Percentiles rank a stretch among this genome's conserved stretches.
Evolutionary conservation across 1,284 basidiomycete species (phyloP).

Genomic region (Prillingera fragicola): DNA sequence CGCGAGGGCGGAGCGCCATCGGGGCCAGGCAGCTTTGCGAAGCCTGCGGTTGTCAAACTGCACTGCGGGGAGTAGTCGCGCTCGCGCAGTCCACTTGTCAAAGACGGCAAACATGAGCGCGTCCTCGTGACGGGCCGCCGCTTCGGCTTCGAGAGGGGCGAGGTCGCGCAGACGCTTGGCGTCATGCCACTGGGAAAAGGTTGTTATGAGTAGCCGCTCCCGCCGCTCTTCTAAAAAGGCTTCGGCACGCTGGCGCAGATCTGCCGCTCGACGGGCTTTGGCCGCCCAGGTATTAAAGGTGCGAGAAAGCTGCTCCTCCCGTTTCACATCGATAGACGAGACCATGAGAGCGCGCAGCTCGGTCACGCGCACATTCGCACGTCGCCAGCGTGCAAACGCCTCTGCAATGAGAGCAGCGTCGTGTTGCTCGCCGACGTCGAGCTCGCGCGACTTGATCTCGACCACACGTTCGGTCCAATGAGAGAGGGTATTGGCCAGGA

Average conservation of each 20-base stretch:
- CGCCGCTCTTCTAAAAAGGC: constrained; percentile 16
- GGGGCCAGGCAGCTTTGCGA: constrained; percentile 7
- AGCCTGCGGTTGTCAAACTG: constrained; percentile 16
- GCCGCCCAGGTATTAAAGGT: constrained; percentile 24
- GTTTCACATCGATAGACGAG: constrained; percentile 25
- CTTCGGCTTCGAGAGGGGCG: constrained; percentile 26
- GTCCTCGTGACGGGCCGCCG: constrained; percentile 35
- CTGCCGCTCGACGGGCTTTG: constrained; percentile 1
- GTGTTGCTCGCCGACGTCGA: constrained; percentile 28
- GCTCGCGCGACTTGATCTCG: constrained; percentile 38
- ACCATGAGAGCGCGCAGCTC: constrained; percentile 21
- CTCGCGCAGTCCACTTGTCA: constrained; percentile 36
- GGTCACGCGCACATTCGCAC: constrained; percentile 6
- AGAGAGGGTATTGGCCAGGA: constrained; percentile 14
- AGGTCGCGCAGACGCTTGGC: constrained; percentile 28
- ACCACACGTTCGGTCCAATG: constrained; percentile 37
- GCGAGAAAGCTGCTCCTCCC: constrained; percentile 18
- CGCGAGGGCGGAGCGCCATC: constrained; percentile 11
- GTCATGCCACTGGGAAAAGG: constrained; percentile 32
- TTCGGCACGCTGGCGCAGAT: constrained; percentile 18
- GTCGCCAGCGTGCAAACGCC: constrained; percentile 22
- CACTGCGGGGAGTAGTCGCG: constrained; percentile 21
- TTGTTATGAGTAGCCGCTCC: constrained; percentile 14
- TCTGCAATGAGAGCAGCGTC: constrained; percentile 12
- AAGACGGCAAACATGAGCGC: constrained; percentile 37